phyloP scores from a whole-genome alignment of 345 rosid genomes.

The Atalantia buxifolia region DNA sequence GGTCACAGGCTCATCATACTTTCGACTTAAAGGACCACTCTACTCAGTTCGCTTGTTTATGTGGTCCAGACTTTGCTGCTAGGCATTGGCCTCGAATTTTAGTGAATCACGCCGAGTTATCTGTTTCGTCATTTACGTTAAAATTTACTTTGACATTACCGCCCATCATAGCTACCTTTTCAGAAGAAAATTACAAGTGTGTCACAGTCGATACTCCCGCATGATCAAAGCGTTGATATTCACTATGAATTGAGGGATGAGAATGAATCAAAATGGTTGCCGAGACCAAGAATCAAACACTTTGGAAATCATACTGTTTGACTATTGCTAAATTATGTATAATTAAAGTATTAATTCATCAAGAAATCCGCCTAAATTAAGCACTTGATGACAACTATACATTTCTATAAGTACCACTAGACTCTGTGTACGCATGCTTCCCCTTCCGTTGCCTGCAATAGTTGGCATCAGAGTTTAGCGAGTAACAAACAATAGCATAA shows the following conservation, averaged over 20 bases:
- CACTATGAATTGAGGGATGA: neutral
- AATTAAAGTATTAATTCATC: neutral
- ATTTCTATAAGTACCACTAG: constrained; percentile 1
- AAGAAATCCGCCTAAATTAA: constrained; percentile 14
- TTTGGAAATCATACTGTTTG: neutral
- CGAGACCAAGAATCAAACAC: neutral
- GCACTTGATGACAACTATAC: neutral
- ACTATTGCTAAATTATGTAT: no score
- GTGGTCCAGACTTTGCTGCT: constrained; percentile 12
- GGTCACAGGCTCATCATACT: neutral
- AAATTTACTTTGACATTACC: constrained; percentile 9
- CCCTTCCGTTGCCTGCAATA: neutral
- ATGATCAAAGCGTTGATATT: neutral
- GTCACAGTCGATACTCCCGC: neutral
- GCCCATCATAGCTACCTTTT: neutral
- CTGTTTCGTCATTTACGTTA: constrained; percentile 3
- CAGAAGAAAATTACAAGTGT: neutral
- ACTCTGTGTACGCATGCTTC: neutral
- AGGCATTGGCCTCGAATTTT: constrained; percentile 1
- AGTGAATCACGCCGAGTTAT: constrained; percentile 12
- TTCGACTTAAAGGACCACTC: neutral
- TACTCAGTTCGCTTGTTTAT: neutral
- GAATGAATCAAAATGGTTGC: neutral
- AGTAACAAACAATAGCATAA: neutral
- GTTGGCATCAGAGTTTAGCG: neutral